Evolutionary conservation across 768 basidiomycete species (phyloP), one percentile per base, ranked within the genome.

Genomic region (Imleria badia): DNA sequence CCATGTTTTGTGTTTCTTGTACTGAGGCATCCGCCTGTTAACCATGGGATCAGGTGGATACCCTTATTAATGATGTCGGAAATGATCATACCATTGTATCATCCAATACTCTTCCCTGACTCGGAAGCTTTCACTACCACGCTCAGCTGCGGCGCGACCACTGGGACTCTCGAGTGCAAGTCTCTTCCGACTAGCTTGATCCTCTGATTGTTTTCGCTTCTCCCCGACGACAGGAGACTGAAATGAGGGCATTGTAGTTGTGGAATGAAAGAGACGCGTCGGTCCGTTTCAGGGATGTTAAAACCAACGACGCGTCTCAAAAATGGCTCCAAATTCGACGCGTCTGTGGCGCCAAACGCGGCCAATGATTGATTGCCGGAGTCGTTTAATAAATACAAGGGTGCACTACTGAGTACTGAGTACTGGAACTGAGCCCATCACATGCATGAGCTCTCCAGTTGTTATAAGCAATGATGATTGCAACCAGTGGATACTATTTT

Each of bases 1-100:
- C 93, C 93, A 95, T 0, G 88, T 92, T 68, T 93, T 92, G 64
- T 94, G 86, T 71, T 94, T 94, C 73, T 83, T 89, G 36, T 77
- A 75, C 68, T 91, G 88, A 41, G 78, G 85, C 42, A 74, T 79
- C 54, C 88, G 74, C 88, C 87, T 89, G 34, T 29, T 39, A 22
- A 38, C 22, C 39, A 44, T 29, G 34, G 22, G 11, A 48, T 45
- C 31, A 60, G 42, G 30, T 19, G 45, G 20, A 44, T 35, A 40
- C 34, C 1, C 7, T 40, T 15, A 20, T 41, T 31, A 10, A 38
- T 40, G 23, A 44, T 6, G 33, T 26, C 23, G 8, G 31, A 19
- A 33, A 47, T 29, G 19, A 41, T 59, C 68, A 39, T 67, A 86
- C 89, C 90, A 91, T 71, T 89, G 87, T 34, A 89, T 82, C 79